Percentiles rank a stretch among this genome's conserved stretches.
Conservation (phyloP, 2,329 filamentous ascomycete species). For the Pseudogymnoascus sp. region DNA sequence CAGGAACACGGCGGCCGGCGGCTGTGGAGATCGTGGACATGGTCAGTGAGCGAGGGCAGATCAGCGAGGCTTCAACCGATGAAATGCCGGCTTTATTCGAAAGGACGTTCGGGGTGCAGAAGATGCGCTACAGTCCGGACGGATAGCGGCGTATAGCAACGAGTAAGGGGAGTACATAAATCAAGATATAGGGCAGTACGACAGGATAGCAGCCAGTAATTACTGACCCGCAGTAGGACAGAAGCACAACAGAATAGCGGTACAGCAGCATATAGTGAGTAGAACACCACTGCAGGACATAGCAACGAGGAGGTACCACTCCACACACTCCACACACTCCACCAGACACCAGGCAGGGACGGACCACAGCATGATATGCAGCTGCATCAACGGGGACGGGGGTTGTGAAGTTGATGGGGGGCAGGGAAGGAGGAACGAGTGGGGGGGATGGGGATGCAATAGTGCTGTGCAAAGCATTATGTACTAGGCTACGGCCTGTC, state of each 20-base stretch:
- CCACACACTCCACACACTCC: neutral
- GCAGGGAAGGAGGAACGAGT: neutral
- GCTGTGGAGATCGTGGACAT: neutral
- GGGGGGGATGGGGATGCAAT: neutral
- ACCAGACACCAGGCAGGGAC: neutral
- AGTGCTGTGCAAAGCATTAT: neutral
- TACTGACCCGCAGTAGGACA: neutral
- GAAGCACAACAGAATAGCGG: neutral
- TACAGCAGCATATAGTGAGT: neutral
- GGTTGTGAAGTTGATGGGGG: neutral
- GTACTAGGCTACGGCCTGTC: neutral
- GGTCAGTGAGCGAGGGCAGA: neutral
- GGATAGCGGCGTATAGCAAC: neutral
- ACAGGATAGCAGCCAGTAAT: neutral
- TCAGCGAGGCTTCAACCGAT: neutral
- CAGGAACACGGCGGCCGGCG: neutral
- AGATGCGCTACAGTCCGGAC: neutral
- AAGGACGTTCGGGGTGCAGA: neutral
- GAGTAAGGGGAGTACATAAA: neutral
- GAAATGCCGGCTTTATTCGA: neutral
- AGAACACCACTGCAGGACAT: neutral
- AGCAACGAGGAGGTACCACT: neutral
- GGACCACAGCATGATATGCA: neutral
- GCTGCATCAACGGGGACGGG: neutral
- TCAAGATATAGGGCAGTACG: neutral